Percentiles rank a stretch among this genome's conserved stretches.
phyloP scores from a whole-genome alignment of 345 rosid species.

The Erysimum cheiranthoides region DNA sequence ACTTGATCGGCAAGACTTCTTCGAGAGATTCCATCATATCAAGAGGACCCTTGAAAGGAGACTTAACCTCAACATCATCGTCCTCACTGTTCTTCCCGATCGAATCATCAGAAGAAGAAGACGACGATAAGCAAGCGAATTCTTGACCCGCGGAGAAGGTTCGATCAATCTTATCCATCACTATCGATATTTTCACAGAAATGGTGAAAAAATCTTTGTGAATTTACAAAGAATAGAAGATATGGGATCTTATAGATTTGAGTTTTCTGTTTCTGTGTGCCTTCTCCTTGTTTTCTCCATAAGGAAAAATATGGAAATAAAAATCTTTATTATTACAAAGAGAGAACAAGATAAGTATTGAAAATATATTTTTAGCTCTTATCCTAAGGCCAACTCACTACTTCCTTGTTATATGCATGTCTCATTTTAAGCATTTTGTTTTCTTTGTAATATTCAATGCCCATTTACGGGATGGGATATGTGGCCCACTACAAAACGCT shows the following conservation, averaged over 20 bases:
- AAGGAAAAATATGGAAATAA: not conserved
- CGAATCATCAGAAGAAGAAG: slow-evolving; percentile 52
- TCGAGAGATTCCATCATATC: slow-evolving; percentile 63
- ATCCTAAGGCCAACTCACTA: slow-evolving; percentile 32
- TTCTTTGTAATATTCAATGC: not conserved
- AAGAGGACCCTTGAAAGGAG: slow-evolving; percentile 56
- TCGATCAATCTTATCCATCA: slow-evolving; percentile 28
- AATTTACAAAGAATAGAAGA: slow-evolving; percentile 12
- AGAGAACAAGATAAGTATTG: slow-evolving; percentile 5
- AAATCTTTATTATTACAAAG: slow-evolving; percentile 11
- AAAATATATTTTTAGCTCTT: slow-evolving; percentile 20
- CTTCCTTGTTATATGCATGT: slow-evolving; percentile 6
- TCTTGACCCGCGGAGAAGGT: slow-evolving; percentile 13
- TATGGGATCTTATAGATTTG: slow-evolving; percentile 10
- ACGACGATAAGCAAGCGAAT: slow-evolving; percentile 24
- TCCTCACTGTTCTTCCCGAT: slow-evolving; percentile 63
- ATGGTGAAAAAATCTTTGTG: not conserved
- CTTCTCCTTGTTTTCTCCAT: not conserved
- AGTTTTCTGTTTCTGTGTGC: slow-evolving; percentile 29
- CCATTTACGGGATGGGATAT: not conserved
- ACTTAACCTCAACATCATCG: slow-evolving; percentile 56
- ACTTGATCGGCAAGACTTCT: slow-evolving; percentile 64
- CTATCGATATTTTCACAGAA: slow-evolving; percentile 34
- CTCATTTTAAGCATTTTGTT: not conserved
- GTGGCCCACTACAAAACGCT: not conserved